Evolutionary conservation across 306 rosid genomes (phyloP).

Genomic region (Castanopsis chinensis): DNA sequence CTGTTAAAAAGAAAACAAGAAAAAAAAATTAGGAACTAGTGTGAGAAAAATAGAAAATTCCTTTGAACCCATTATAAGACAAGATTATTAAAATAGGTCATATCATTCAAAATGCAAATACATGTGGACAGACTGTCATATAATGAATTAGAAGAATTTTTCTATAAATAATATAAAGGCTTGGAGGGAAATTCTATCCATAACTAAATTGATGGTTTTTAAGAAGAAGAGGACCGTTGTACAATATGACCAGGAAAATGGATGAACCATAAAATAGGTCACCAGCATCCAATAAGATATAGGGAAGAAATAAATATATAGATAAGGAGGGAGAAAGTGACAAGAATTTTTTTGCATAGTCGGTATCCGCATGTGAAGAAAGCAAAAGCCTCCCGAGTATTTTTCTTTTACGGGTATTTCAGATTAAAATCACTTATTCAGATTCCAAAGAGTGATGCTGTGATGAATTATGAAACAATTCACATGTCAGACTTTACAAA

Average conservation of each 20-base stretch:
- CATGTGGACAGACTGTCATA: too few species aligned
- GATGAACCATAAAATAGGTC: not conserved
- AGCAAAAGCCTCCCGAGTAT: conserved; percentile 29
- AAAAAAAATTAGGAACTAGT: too few species aligned
- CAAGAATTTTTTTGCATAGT: not conserved
- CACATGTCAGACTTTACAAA: not conserved
- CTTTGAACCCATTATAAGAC: too few species aligned
- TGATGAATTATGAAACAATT: not conserved
- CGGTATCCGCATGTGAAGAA: conserved; percentile 36
- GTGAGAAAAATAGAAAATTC: too few species aligned
- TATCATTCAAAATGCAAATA: too few species aligned
- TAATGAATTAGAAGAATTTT: too few species aligned
- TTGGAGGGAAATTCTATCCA: too few species aligned
- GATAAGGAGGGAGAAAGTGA: not conserved
- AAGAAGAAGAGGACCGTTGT: not conserved
- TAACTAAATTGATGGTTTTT: too few species aligned
- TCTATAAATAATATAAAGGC: too few species aligned
- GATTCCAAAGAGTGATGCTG: not conserved
- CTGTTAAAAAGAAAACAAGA: not conserved
- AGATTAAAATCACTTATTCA: not conserved
- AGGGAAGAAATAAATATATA: not conserved
- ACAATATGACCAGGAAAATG: not conserved
- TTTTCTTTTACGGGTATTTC: conserved; percentile 28
- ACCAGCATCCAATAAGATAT: not conserved
- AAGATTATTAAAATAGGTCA: too few species aligned